A percentile compares a stretch with the other conserved stretches of the same genome.
These are phyloP conservation scores for Pseudogymnoascus sp. DNA, from an alignment of 2,329 filamentous ascomycete species.

Conservation along the genomic window DNA sequence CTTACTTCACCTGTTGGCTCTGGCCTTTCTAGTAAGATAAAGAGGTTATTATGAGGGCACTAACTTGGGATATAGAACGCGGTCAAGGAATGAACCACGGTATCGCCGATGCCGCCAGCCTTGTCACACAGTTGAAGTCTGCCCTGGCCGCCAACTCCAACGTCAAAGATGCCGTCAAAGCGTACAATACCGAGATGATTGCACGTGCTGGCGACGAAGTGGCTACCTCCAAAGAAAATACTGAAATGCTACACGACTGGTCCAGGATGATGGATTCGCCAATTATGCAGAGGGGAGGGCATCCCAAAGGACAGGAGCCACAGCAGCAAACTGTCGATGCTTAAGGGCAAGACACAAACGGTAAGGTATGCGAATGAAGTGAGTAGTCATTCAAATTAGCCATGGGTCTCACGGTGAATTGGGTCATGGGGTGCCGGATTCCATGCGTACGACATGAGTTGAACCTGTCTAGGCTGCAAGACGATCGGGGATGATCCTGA, in stretches of 20 bases:
- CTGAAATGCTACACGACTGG: slow-evolving; percentile 39
- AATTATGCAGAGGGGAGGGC: slow-evolving; percentile 19
- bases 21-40: neutral
- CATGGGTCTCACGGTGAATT: neutral
- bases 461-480: neutral
- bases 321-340: neutral
- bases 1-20: neutral
- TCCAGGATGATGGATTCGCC: slow-evolving; percentile 26
- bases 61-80: slow-evolving; percentile 20
- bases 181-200: slow-evolving; percentile 39
- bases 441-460: neutral
- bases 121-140: slow-evolving; percentile 11
- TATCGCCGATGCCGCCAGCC: slow-evolving; percentile 31
- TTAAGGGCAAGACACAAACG: neutral
- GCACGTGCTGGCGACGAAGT: slow-evolving; percentile 37
- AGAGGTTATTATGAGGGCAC: neutral
- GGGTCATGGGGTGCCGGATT: neutral
- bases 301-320: neutral
- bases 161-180: slow-evolving; percentile 26
- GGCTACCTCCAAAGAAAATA: slow-evolving; percentile 34
- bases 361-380: neutral
- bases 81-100: slow-evolving; percentile 42
- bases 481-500: neutral
- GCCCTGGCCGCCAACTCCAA: slow-evolving; percentile 15
- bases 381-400: neutral